These are phyloP conservation scores for Dittrichia graveolens DNA, from an alignment of 129 eudicot species.

Conservation along the genomic window DNA sequence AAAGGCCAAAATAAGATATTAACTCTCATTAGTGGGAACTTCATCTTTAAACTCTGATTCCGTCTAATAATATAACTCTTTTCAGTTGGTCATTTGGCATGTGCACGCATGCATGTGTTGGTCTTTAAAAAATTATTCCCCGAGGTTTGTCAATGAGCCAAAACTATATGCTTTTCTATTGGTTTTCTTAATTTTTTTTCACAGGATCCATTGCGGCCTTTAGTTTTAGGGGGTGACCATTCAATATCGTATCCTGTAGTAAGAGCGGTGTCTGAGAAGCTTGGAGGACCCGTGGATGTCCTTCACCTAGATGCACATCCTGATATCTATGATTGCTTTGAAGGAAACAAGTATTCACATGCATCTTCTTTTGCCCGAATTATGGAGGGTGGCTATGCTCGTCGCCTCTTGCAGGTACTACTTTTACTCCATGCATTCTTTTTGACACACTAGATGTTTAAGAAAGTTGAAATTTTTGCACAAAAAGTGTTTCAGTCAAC, in stretches of 20 bases:
- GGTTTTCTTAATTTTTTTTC: not conserved
- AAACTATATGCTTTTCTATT: too few relatives aligned
- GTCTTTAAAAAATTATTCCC: not conserved
- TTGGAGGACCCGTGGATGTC: conserved; percentile 93
- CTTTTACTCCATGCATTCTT: not conserved
- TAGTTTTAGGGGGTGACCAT: conserved; percentile 97
- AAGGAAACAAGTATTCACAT: conserved; percentile 95
- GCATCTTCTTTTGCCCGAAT: conserved; percentile 98
- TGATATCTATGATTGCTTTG: conserved; percentile 82
- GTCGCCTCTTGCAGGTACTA: conserved; percentile 79
- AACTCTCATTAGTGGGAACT: too few relatives aligned
- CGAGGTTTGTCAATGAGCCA: not conserved
- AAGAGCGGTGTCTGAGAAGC: conserved; percentile 96
- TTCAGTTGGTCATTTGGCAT: too few relatives aligned
- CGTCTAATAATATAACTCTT: too few relatives aligned
- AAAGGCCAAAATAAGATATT: too few relatives aligned
- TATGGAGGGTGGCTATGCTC: conserved; percentile 98
- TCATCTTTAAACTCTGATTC: too few relatives aligned
- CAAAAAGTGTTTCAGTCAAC: not conserved
- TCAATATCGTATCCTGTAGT: conserved; percentile 92
- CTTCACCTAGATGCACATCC: conserved; percentile 99
- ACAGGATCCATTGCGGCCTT: conserved; percentile 83
- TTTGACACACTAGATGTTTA: not conserved
- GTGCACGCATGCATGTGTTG: too few relatives aligned
- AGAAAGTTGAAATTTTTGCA: not conserved